Evolutionary conservation across 139 green algal genomes (phyloP).

Genomic region (Klebsormidium nitens): DNA sequence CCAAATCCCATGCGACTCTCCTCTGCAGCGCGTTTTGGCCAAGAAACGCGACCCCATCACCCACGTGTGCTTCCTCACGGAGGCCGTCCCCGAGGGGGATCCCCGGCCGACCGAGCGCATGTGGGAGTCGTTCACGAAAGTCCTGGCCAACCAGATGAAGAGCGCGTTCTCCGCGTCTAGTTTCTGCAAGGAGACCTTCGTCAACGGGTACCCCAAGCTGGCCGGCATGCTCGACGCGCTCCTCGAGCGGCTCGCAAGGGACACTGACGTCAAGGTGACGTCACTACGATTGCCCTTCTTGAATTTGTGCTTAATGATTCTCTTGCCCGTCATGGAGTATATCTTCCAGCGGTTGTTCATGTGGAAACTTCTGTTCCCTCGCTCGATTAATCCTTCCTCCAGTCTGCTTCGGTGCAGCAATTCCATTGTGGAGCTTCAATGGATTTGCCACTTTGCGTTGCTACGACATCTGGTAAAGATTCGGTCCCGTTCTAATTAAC

Average conservation of each 20-base stretch:
- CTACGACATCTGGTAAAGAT: too few species aligned
- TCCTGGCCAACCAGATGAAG: conserved; percentile 24
- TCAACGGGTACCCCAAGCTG: conserved; percentile 66
- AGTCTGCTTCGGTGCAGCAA: too few species aligned
- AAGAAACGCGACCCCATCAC: conserved; percentile 93
- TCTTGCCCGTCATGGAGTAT: too few species aligned
- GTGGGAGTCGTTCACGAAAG: conserved; percentile 16
- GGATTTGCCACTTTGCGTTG: too few species aligned
- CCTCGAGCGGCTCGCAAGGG: conserved; percentile 53
- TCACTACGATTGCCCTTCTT: too few species aligned
- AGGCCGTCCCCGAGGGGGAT: conserved; percentile 46
- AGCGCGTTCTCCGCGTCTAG: conserved; percentile 26
- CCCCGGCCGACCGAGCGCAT: conserved; percentile 28
- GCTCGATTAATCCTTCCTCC: too few species aligned
- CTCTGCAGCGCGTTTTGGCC: conserved; percentile 83
- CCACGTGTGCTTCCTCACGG: conserved; percentile 83
- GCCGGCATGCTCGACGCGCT: conserved; percentile 63
- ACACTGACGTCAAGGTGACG: conserved; percentile 56
- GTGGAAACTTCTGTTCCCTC: too few species aligned
- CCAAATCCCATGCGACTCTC: conserved; percentile 72
- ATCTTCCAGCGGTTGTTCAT: too few species aligned
- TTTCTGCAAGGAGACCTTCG: conserved; percentile 57
- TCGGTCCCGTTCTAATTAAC: too few species aligned
- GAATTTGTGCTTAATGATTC: too few species aligned
- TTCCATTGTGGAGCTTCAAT: too few species aligned